Evolutionary conservation across 2,329 filamentous ascomycete species (phyloP).

Genomic region (Talaromyces atroroseus): DNA sequence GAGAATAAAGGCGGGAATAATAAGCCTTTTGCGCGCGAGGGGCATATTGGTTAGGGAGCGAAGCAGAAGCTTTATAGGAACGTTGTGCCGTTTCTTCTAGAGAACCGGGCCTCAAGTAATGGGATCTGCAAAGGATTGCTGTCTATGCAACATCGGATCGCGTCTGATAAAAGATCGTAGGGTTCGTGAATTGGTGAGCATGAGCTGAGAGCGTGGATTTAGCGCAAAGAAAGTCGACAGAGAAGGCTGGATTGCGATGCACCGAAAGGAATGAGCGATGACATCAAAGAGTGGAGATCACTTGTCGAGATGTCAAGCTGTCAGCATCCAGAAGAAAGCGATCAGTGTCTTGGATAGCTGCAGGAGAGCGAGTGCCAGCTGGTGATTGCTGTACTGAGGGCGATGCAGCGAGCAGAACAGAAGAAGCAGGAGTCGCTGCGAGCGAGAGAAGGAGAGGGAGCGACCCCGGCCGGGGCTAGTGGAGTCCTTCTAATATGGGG

Average conservation of each 20-base stretch:
- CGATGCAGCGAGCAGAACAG: background rate
- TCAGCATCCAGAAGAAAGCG: background rate
- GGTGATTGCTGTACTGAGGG: background rate
- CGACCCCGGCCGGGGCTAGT: too few relatives aligned
- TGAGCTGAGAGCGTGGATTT: too few relatives aligned
- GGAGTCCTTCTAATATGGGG: too few relatives aligned
- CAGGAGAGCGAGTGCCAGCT: background rate
- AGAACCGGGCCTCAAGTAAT: background rate
- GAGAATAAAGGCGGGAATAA: conserved; percentile 23
- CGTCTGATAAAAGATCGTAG: background rate
- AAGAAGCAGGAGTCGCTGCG: background rate
- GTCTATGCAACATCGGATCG: background rate
- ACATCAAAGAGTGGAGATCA: background rate
- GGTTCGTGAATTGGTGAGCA: background rate
- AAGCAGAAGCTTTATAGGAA: background rate
- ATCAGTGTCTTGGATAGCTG: background rate
- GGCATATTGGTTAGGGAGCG: conserved; percentile 10
- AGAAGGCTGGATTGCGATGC: background rate
- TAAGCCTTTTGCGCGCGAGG: conserved; percentile 21
- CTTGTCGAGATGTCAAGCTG: background rate
- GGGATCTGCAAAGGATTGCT: background rate
- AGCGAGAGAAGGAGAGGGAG: background rate
- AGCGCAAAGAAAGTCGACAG: background rate
- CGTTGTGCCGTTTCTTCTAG: background rate
- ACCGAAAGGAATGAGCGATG: background rate